A percentile compares a stretch with the other conserved stretches of the same genome.
phyloP scores from a whole-genome alignment of 768 basidiomycete species.

The Cystobasidium onofrii region DNA sequence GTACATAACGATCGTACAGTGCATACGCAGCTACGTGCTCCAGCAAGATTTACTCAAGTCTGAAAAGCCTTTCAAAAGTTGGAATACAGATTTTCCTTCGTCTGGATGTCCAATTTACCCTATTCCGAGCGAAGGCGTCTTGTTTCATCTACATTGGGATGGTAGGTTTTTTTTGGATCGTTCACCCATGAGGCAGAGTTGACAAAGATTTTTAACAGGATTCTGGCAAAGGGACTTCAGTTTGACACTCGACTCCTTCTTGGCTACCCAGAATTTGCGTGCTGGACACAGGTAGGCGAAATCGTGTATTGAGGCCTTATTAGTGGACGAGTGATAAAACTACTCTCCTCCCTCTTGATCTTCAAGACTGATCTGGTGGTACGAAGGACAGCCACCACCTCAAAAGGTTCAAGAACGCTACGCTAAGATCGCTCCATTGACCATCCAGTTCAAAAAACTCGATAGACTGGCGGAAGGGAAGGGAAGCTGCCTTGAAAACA shows the following conservation, averaged over 20 bases:
- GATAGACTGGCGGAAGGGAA: not conserved
- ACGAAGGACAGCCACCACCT: slow-evolving; percentile 2
- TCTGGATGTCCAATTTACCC: slow-evolving; percentile 8
- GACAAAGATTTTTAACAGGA: not conserved
- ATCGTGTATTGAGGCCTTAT: not conserved
- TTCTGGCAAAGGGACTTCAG: not conserved
- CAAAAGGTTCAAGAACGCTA: not conserved
- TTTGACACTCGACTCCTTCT: slow-evolving; percentile 3
- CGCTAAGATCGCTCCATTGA: not conserved
- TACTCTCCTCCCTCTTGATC: too few relatives aligned
- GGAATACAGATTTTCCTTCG: not conserved
- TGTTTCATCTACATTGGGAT: slow-evolving; percentile 18
- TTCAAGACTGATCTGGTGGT: slow-evolving; percentile 16
- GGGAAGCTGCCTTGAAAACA: not conserved
- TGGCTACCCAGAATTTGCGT: slow-evolving; percentile 4
- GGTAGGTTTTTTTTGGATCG: not conserved
- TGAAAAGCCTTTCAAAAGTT: not conserved
- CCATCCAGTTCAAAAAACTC: not conserved
- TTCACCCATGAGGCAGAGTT: not conserved
- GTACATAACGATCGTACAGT: too few relatives aligned
- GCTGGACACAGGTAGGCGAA: not conserved
- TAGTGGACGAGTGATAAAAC: too few relatives aligned
- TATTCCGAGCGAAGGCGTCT: slow-evolving; percentile 10
- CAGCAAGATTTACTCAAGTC: not conserved
- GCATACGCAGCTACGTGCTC: not conserved